A percentile compares a stretch with the other conserved stretches of the same genome.
Conservation (phyloP, 208 protist species). For the Trypanosoma cruzi region DNA sequence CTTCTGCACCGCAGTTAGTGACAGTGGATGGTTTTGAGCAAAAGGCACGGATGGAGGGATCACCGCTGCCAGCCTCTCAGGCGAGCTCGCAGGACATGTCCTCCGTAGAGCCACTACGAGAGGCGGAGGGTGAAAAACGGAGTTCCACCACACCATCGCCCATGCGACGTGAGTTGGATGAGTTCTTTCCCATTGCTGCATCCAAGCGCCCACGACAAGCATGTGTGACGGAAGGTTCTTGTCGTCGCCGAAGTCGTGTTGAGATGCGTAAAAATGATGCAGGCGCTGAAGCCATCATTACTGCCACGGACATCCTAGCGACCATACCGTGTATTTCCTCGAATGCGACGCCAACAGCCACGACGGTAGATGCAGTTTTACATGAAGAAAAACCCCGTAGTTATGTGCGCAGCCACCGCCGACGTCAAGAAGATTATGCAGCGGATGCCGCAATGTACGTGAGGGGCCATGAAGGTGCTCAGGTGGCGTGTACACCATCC, state of each 20-base stretch:
- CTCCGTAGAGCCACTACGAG: neutral
- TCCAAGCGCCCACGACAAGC: conserved; percentile 11
- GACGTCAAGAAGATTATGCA: conserved; percentile 16
- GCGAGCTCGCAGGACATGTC: neutral
- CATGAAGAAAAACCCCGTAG: conserved; percentile 1
- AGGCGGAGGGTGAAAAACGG: neutral
- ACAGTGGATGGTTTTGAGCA: neutral
- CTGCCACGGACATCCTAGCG: conserved; percentile 35
- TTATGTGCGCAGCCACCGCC: conserved; percentile 19
- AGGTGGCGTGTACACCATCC: conserved; percentile 42
- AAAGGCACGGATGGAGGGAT: neutral
- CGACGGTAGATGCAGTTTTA: neutral
- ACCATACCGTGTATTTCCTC: conserved; percentile 25
- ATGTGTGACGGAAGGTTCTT: neutral
- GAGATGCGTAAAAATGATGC: neutral
- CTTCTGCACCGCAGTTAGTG: neutral
- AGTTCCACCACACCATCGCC: conserved; percentile 27
- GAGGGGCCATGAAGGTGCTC: neutral
- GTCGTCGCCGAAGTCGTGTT: neutral
- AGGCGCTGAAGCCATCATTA: neutral
- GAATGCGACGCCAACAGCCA: neutral
- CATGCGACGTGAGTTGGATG: conserved; percentile 37
- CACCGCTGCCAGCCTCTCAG: neutral
- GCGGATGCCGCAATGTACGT: conserved; percentile 6
- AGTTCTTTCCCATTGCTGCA: conserved; percentile 32